Conservation (phyloP, 1,284 basidiomycete species). For the Malassezia yamatoensis region DNA sequence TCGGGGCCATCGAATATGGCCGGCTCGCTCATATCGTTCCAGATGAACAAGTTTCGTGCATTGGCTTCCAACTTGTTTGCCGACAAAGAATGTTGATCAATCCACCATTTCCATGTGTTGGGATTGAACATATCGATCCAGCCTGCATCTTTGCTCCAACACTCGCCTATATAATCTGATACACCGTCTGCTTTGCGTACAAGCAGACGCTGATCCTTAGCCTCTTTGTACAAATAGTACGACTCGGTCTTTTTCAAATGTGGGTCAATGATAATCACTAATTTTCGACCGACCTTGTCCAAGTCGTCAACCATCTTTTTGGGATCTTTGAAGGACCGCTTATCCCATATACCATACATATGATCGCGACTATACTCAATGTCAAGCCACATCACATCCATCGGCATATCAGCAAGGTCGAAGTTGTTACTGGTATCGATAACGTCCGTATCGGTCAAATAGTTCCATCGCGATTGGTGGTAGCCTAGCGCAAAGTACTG, state of each 20-base stretch:
- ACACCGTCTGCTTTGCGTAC: constrained; percentile 67
- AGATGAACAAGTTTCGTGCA: constrained; percentile 64
- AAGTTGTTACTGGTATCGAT: constrained; percentile 76
- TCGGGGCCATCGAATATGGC: constrained; percentile 97
- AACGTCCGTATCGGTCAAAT: constrained; percentile 79
- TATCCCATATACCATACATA: constrained; percentile 96
- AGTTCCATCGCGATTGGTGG: constrained; percentile 98
- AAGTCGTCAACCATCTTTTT: constrained; percentile 84
- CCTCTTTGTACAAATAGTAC: constrained; percentile 78
- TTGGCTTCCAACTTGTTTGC: constrained; percentile 35
- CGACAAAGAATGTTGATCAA: constrained; percentile 28
- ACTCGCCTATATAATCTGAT: constrained; percentile 90
- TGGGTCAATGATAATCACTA: constrained; percentile 94
- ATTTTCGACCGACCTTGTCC: constrained; percentile 76
- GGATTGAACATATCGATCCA: constrained; percentile 99
- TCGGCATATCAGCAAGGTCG: constrained; percentile 74
- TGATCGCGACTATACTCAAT: constrained; percentile 82
- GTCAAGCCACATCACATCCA: constrained; percentile 97
- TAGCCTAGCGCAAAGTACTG: constrained; percentile 85
- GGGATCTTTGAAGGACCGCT: constrained; percentile 82
- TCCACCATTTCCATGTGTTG: constrained; percentile 79
- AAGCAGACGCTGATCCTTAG: constrained; percentile 67
- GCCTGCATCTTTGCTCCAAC: constrained; percentile 87
- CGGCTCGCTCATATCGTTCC: constrained; percentile 99
- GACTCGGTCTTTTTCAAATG: constrained; percentile 74